Base-by-base conservation (phyloP, 2,329 filamentous ascomycete species). In the Paramyrothecium roridum region DNA sequence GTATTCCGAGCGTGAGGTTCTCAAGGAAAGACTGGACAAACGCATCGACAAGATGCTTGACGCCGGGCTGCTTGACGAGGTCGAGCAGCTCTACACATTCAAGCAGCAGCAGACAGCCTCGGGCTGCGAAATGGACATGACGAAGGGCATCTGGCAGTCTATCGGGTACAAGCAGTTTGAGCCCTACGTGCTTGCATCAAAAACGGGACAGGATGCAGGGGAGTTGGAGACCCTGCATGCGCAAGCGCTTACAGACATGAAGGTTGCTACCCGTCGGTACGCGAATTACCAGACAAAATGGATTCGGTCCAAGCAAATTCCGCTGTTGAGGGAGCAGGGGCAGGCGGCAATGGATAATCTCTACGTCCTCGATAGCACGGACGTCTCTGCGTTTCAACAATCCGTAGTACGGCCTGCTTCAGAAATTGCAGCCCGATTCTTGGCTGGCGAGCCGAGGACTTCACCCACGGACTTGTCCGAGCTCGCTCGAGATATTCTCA, bases 81-180 rank as follows among this genome's bases (percentile, higher is more conserved):
- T 79, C 0, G 68, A 67, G 22, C 67, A 76, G 50, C 72, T 85
- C 48, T 75, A 77, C 57, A 62, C 72, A 2, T 75, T 77, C 50
- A 75, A 73, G 53, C 70, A 61, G 19, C 53, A 64, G 2, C 67
- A 66, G 19, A 59, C 68, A 0, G 67, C 74, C 0, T 65, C 74
- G 2, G 87, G 85, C 0, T 70, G 77, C 2, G 60, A 71, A 0
- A 73, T 95, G 2, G 91, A 98, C 66, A 80, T 85, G 60, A 89
- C 84, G 1, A 85, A 87, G 53, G 96, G 95, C 1, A 96, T 99
- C 47, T 99, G 93, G 92, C 89, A 96, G 53, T 95, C 93, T 1
- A 99, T 99, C 58, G 95, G 95, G 1, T 97, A 92, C 73, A 97
- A 96, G 69, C 91, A 99, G 67, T 89, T 98, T 67, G 82, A 89